Base-by-base conservation (phyloP, 1,284 basidiomycete genomes). In the Chalciporus sp. region DNA sequence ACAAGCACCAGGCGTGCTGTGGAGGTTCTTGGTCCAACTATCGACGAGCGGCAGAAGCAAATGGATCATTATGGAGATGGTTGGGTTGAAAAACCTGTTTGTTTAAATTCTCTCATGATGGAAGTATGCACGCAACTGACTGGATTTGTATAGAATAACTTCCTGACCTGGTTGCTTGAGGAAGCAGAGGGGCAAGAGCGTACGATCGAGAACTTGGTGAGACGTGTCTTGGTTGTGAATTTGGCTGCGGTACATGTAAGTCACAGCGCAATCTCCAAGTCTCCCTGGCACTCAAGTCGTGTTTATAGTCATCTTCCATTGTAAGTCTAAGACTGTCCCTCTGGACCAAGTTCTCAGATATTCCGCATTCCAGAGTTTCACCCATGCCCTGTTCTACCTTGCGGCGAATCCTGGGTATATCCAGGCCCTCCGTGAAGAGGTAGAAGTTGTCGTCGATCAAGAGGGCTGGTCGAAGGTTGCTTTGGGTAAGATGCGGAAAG, bases 161-260 rank as follows among this genome's bases (percentile, higher is more conserved):
- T 75, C 40, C 55, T 83, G 14, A 69, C 66, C 35, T 82, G 79
- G 79, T 51, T 79, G 16, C 69, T 81, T 47, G 74, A 79, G n/a
- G 69, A 65, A 16, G 69, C 71, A 3, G 59, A 69, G 4, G 67
- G 64, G 8, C 58, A 69, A 4, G 67, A 75, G 37, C 65, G 61
- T 26, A 44, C 63, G 0, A 49, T 69, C 1, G 55, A 63, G 26
- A 64, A 64, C 10, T 55, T 81, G 19, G 68, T 69, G 1, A 56
- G 55, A 9, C 66, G 68, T 17, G 31, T 79, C 7, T 56, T 78
- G 10, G 12, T 57, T 1, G 17, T 74, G 39, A 76, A 75, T 51
- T 75, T 79, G 31, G 72, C 72, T 0, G 71, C 74, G 1, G 69
- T 76, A 6, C 71, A 77, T 12, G 28, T 42, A 17, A 31, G 49